Conservation (phyloP, 1,284 basidiomycete species). For the Mycocalia duriaeana region DNA sequence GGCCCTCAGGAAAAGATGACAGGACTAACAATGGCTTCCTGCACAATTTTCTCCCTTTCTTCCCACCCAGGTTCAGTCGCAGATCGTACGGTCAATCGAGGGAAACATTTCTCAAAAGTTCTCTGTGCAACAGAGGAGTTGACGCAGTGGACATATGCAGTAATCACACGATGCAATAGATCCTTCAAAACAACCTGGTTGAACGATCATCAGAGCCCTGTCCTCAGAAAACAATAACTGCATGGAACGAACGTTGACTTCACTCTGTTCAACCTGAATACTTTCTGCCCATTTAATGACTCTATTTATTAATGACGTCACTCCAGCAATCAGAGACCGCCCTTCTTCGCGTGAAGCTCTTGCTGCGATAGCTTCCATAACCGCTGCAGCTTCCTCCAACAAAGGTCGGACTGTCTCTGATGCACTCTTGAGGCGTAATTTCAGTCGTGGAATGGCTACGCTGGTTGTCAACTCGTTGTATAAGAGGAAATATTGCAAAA, state of each 20-base stretch:
- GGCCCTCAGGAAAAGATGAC: background rate
- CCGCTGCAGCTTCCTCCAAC: slow-evolving; percentile 32
- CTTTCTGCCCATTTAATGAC: no score
- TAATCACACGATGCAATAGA: slow-evolving; percentile 37
- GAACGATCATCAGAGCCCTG: background rate
- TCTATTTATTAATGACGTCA: no score
- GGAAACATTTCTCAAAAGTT: slow-evolving; percentile 42
- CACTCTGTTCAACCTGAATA: no score
- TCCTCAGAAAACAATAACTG: background rate
- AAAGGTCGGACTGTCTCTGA: slow-evolving; percentile 40
- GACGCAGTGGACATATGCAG: slow-evolving; percentile 35
- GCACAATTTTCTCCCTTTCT: slow-evolving; percentile 32
- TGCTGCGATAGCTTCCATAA: slow-evolving; percentile 25
- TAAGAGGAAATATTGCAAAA: background rate
- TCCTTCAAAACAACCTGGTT: slow-evolving; percentile 37
- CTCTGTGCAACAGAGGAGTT: slow-evolving; percentile 40
- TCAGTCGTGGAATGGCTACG: slow-evolving; percentile 48
- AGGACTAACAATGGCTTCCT: slow-evolving; percentile 34
- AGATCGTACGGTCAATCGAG: slow-evolving; percentile 35
- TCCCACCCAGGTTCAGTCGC: slow-evolving; percentile 29
- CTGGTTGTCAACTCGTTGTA: background rate
- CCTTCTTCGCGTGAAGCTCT: slow-evolving; percentile 28
- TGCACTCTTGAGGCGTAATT: slow-evolving; percentile 37
- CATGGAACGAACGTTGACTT: no score
- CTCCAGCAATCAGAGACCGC: slow-evolving; percentile 30